Evolutionary conservation across 2,329 filamentous ascomycete species (phyloP).

Genomic region (Arthrobotrys megalospora): DNA sequence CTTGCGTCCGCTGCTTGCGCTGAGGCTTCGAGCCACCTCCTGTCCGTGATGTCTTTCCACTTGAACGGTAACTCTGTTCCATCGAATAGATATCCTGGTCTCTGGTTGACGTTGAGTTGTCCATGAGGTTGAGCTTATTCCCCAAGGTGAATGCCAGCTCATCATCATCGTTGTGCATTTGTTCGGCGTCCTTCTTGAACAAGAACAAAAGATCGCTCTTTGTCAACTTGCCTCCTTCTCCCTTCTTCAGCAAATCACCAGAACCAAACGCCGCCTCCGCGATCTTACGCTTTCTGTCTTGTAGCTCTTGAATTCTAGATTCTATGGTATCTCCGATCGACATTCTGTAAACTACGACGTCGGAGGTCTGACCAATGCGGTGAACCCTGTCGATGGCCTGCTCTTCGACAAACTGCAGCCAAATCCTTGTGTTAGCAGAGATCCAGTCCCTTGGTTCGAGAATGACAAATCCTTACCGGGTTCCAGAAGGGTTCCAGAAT

Average conservation of each 20-base stretch:
- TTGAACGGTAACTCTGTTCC: conserved; percentile 1
- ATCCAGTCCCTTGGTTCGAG: conserved; percentile 53
- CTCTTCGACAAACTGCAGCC: conserved; percentile 89
- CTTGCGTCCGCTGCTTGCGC: conserved; percentile 31
- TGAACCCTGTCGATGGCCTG: conserved; percentile 99
- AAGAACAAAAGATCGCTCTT: conserved; percentile 94
- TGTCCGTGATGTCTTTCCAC: conserved; percentile 11
- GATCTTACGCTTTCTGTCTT: conserved; percentile 91
- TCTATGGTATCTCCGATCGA: conserved; percentile 90
- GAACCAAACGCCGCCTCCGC: conserved; percentile 93
- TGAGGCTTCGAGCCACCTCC: conserved; percentile 30
- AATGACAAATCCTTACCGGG: conserved; percentile 73
- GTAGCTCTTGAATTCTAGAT: conserved; percentile 92
- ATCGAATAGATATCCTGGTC: conserved; percentile 38
- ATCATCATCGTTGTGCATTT: conserved; percentile 56
- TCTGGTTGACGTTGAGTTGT: conserved; percentile 42
- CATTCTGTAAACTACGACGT: conserved; percentile 95
- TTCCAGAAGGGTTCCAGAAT: conserved; percentile 99
- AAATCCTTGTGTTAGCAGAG: conserved; percentile 60
- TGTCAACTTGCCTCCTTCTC: conserved; percentile 83
- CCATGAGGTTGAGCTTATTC: conserved; percentile 54
- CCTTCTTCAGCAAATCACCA: conserved; percentile 73
- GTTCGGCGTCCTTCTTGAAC: conserved; percentile 80
- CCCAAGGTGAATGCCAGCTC: conserved; percentile 53
- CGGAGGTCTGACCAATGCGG: conserved; percentile 94